phyloP scores from a whole-genome alignment of 441 rosid genomes.

The Mallotus japonicus region DNA sequence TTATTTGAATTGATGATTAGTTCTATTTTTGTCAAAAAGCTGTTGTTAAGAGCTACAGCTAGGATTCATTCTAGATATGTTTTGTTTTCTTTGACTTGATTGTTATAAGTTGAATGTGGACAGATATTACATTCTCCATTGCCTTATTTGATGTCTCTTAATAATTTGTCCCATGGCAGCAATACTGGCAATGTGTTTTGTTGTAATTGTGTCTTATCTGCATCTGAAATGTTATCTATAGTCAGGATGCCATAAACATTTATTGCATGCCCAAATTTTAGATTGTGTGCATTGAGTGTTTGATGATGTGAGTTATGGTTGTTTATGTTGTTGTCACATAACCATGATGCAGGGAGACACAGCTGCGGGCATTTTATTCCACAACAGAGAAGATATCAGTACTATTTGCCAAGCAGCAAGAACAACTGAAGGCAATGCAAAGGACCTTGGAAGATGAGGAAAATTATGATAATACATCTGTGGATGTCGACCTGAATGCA shows the following conservation, averaged over 20 bases:
- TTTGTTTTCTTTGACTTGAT: background rate
- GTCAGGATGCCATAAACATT: background rate
- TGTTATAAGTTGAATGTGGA: background rate
- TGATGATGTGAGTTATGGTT: background rate
- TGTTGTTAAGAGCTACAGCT: background rate
- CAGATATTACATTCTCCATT: background rate
- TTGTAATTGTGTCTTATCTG: background rate
- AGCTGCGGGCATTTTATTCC: conserved; percentile 87
- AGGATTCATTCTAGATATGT: background rate
- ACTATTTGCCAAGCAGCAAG: conserved; percentile 89
- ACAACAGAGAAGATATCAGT: conserved; percentile 83
- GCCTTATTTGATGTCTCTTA: background rate
- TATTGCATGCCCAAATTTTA: background rate
- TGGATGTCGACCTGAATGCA: conserved; percentile 61
- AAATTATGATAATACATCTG: conserved; percentile 70
- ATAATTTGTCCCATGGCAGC: background rate
- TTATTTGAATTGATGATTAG: background rate
- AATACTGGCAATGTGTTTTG: background rate
- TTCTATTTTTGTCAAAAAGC: background rate
- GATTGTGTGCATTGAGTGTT: background rate
- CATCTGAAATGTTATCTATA: background rate
- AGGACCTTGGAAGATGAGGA: conserved; percentile 94
- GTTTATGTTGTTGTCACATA: conserved; percentile 18
- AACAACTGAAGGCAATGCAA: conserved; percentile 91
- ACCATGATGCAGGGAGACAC: conserved; percentile 74